Evolutionary conservation across 345 rosid genomes (phyloP).

Genomic region (Pseudoturritis turrita): DNA sequence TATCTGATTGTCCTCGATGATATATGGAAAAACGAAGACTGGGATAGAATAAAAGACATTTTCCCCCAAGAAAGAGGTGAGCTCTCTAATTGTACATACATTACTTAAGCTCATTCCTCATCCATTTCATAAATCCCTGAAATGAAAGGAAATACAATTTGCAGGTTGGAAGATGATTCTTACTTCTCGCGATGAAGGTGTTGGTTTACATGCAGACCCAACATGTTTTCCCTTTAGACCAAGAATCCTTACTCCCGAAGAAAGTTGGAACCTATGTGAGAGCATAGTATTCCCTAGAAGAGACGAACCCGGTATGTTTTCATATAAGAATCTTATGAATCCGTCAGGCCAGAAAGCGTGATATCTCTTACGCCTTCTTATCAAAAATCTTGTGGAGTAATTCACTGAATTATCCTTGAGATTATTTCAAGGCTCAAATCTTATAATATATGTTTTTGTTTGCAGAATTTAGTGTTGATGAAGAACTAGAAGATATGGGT

Average conservation of each 20-base stretch:
- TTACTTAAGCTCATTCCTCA: neutral
- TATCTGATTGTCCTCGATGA: slow-evolving; percentile 44
- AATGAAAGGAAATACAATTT: neutral
- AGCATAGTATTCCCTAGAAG: slow-evolving; percentile 18
- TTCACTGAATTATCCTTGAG: no score
- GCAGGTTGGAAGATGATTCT: slow-evolving; percentile 30
- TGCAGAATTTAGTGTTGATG: neutral
- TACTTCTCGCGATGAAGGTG: slow-evolving; percentile 36
- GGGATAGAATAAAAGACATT: slow-evolving; percentile 25
- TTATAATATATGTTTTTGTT: neutral
- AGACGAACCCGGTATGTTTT: slow-evolving; percentile 10
- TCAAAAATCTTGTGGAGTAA: no score
- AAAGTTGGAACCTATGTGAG: slow-evolving; percentile 39
- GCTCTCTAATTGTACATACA: neutral
- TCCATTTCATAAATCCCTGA: neutral
- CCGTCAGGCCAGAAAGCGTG: no score
- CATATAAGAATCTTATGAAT: neutral
- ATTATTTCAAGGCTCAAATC: neutral
- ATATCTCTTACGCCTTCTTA: no score
- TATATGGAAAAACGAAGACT: slow-evolving; percentile 31
- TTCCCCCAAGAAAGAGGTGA: slow-evolving; percentile 19
- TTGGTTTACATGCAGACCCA: slow-evolving; percentile 17
- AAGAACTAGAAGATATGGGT: neutral
- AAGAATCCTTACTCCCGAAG: neutral
- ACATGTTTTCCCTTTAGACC: neutral